These are phyloP conservation scores for Rhodomyrtus psidioides DNA, from an alignment of 441 rosid genomes.

Conservation along the genomic window DNA sequence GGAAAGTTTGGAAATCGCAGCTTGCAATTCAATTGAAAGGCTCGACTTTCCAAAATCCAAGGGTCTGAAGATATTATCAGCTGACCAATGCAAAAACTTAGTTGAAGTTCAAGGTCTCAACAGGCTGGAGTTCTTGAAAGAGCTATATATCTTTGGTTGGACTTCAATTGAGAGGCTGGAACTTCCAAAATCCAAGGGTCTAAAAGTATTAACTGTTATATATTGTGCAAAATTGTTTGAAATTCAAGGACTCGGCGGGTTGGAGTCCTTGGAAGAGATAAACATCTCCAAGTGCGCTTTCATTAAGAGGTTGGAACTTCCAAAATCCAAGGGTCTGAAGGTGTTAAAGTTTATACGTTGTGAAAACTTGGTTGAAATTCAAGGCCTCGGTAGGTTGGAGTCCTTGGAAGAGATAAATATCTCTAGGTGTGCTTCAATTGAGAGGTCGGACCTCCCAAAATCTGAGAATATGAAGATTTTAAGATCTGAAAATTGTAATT, in stretches of 20 bases:
- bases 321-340: no score
- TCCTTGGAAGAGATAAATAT: no score
- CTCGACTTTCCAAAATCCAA: not conserved
- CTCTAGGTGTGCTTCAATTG: no score
- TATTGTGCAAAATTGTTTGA: rapidly evolving
- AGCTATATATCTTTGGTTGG: rapidly evolving
- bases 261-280: rapidly evolving
- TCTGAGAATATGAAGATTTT: no score
- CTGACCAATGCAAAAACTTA: rapidly evolving
- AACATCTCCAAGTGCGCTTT: rapidly evolving
- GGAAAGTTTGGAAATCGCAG: not conserved
- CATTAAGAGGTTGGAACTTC: no score
- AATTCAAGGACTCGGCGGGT: not conserved
- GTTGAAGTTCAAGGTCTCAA: not conserved
- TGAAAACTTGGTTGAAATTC: no score
- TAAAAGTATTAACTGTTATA: not conserved
- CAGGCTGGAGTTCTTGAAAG: not conserved
- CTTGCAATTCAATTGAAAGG: not conserved
- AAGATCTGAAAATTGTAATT: rapidly evolving
- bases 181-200: not conserved
- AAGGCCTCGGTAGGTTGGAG: no score
- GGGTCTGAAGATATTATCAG: rapidly evolving
- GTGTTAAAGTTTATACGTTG: rapidly evolving
- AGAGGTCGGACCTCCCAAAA: no score
- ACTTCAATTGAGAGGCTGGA: not conserved